Evolutionary conservation across 306 rosid genomes (phyloP), one percentile per base, ranked within the genome.

Genomic region (Inga laurina): DNA sequence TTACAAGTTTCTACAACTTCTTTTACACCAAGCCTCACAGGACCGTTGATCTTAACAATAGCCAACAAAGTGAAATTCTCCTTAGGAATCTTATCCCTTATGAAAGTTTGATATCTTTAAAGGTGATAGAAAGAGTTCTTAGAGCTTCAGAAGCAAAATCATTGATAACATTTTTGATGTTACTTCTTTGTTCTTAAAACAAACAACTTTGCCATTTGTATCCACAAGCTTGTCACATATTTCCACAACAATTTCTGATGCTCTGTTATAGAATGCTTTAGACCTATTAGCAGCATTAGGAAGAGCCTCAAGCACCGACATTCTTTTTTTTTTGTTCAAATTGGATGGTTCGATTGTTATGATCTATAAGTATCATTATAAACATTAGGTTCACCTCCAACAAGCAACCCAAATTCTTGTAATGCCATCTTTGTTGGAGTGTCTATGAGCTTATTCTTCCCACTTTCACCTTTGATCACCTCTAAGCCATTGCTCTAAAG

Each of bases 11-110:
- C 73, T 8, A 96, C 99, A 5, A 97, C 97, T 82, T 96, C 94
- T 83, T 82, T 96, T 4, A 96, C 98, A 0, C 93, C 93, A 0
- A 94, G 93, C 62, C 98, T 91, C 44, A 96, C 94, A 46, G 99
- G 99, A 87, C 93, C 97, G 84, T 93, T 93, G 74, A 96, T 94
- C 45, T 98, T 98, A 61, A 96, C 74, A 21, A 96, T 87, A 18
- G 96, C 84, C 59, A 93, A 87, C 27, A 93, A 81, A 4, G 93
- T 88, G 81, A 87, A 96, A 37, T 79, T 79, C 21, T 82, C 90
- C 19, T 88, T 97, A 34, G 97, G 97, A 80, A 92, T 85, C 39
- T 46, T 73, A 43, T 86, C 82, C 43, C 51, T 44, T 11, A 52
- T n/a, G 59, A 87, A 84, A 41, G 61, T n/a, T 34, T 90, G 11